Conservation (phyloP, 208 protist species). For the Trypanosoma platydactyli region DNA sequence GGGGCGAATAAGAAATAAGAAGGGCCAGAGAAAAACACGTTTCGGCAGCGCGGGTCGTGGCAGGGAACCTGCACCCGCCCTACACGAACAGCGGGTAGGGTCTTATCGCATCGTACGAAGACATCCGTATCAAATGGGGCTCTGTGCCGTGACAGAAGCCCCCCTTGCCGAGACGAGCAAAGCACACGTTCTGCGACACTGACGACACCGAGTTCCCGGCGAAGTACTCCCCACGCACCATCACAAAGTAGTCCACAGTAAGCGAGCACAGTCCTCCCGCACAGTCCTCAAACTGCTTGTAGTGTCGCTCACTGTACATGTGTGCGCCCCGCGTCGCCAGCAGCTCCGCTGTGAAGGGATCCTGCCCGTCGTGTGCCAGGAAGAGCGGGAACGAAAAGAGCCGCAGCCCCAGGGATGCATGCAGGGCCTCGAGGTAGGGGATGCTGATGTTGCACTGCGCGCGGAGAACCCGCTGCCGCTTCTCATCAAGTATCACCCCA, state of each 20-base stretch:
- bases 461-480: neutral
- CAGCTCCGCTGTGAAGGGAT: neutral
- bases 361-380: constrained; percentile 9
- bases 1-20: too few relatives aligned
- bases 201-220: neutral
- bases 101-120: neutral
- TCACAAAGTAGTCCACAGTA: constrained; percentile 9
- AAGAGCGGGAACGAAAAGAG: neutral
- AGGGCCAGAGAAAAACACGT: too few relatives aligned
- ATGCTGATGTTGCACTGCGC: constrained; percentile 8
- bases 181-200: constrained; percentile 10
- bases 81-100: neutral
- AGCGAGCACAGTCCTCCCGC: neutral
- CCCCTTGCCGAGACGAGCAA: constrained; percentile 9
- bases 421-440: neutral
- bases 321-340: neutral
- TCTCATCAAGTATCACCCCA: neutral
- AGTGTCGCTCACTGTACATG: neutral
- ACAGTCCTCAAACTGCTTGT: neutral
- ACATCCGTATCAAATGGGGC: constrained; percentile 1
- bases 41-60: too few relatives aligned
- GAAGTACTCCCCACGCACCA: constrained; percentile 2
- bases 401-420: neutral
- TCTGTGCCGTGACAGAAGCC: neutral
- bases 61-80: too few relatives aligned